Evolutionary conservation across 306 rosid genomes (phyloP), one percentile per base, ranked within the genome.

Genomic region (Senna tora): DNA sequence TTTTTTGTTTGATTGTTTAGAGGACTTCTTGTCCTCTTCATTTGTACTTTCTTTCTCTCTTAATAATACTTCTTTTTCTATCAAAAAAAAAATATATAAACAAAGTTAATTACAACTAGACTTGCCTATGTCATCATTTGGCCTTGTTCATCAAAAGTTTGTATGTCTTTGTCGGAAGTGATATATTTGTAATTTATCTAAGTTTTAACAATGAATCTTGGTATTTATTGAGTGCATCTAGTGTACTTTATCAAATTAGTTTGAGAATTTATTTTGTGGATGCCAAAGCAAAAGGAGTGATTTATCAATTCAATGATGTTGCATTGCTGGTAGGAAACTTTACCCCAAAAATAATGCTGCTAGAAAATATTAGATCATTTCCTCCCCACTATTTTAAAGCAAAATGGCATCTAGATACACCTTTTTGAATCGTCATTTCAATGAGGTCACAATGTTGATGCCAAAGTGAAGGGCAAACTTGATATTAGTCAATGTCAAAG

Each of bases 361-460:
- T 49, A 21, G 62, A 36, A 39, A 46, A 20, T 67, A n/a, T 65
- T 54, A 30, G 59, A 47, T 52, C 17, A 50, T 72, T 52, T 28
- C 57, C 67, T 72, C 65, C 64, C 22, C 20, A 17, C 49, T 63
- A 63, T 75, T 72, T 57, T 64, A 33, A 64, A 53, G 54, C 47
- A 76, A 55, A 39, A 70, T 39, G 77, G 93, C 97, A 83, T 93
- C 93, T 82, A 60, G 96, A 93, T 90, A 93, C 96, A 67, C 88
- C 92, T 88, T 77, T 90, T 82, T 85, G 86, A 86, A 89, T 90
- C 80, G 56, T 82, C 77, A 75, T 90, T 93, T 87, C 87, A 67
- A 78, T 56, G 86, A 80, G 97, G 98, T 66, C 96, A 85, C 93
- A 71, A 47, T 52, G 53, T 84, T 69, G 97, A 85, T 90, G 98